These are phyloP conservation scores for Tetraselmis chui DNA, from an alignment of 139 green algal genomes.

Conservation along the genomic window DNA sequence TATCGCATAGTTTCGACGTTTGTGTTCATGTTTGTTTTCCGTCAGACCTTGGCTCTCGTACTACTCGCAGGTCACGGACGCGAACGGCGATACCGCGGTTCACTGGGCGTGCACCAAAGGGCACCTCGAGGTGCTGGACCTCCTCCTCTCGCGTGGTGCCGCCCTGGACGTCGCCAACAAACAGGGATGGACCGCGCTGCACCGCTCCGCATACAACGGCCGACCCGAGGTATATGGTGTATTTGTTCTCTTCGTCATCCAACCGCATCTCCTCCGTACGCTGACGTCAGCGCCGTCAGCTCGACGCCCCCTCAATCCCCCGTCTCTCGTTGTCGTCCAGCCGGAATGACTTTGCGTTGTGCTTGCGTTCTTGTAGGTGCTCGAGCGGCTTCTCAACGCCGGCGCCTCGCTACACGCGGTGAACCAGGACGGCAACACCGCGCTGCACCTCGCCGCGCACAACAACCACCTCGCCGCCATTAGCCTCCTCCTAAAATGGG, in stretches of 20 bases:
- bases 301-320: no score
- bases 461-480: conserved; percentile 33
- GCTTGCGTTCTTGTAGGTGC: no score
- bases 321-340: neutral
- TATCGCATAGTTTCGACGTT: no score
- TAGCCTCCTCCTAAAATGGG: conserved; percentile 14
- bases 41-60: no score
- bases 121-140: conserved; percentile 28
- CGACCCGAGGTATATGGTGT: conserved; percentile 19
- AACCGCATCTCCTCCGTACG: no score
- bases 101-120: conserved; percentile 45
- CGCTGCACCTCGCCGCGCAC: conserved; percentile 40
- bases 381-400: conserved; percentile 12
- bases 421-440: conserved; percentile 42
- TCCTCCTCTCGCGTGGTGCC: conserved; percentile 22
- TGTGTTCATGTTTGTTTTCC: no score
- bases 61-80: conserved; percentile 17
- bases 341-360: no score
- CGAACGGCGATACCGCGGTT: conserved; percentile 31
- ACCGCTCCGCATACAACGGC: conserved; percentile 38
- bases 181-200: conserved; percentile 38
- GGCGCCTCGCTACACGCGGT: conserved; percentile 7
- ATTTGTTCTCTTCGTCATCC: no score
- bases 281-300: no score
- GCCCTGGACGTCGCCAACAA: conserved; percentile 29